A percentile compares a stretch with the other conserved stretches of the same genome.
phyloP scores from a whole-genome alignment of 2,329 filamentous ascomycete species.

The Colletotrichum paranaense region DNA sequence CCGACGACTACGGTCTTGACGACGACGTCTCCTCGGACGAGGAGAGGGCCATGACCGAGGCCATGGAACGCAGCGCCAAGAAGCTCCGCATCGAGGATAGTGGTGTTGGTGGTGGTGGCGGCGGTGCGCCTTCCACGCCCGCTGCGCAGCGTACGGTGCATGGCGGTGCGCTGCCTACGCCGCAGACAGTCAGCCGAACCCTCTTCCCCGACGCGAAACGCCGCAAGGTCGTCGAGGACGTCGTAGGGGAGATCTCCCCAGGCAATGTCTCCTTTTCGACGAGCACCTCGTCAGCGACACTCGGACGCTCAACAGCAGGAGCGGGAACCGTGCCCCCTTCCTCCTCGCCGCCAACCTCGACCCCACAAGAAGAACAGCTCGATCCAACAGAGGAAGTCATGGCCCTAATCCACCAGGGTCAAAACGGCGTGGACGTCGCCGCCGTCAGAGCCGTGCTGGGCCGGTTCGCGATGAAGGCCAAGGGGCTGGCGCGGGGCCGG shows the following conservation, averaged over 20 bases:
- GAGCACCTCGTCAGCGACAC: constrained; percentile 29
- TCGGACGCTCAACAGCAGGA: constrained; percentile 16
- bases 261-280: constrained; percentile 27
- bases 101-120: neutral
- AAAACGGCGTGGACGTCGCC: constrained; percentile 46
- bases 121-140: constrained; percentile 39
- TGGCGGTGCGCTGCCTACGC: constrained; percentile 44
- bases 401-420: constrained; percentile 55
- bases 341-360: constrained; percentile 5
- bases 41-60: constrained; percentile 49
- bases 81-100: constrained; percentile 27
- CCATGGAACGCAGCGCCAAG: constrained; percentile 49
- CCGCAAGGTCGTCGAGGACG: constrained; percentile 39
- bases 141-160: constrained; percentile 38
- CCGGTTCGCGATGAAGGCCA: constrained; percentile 66
- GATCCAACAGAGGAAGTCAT: constrained; percentile 61
- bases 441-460: constrained; percentile 60
- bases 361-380: constrained; percentile 38
- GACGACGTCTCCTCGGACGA: constrained; percentile 53
- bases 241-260: neutral
- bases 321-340: neutral
- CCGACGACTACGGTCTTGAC: constrained; percentile 38
- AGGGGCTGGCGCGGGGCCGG: constrained; percentile 72
- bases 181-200: constrained; percentile 47
- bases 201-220: constrained; percentile 49